Base-by-base conservation (phyloP, 176 grass and related monocot genomes). In the Hyparrhenia diplandra region DNA sequence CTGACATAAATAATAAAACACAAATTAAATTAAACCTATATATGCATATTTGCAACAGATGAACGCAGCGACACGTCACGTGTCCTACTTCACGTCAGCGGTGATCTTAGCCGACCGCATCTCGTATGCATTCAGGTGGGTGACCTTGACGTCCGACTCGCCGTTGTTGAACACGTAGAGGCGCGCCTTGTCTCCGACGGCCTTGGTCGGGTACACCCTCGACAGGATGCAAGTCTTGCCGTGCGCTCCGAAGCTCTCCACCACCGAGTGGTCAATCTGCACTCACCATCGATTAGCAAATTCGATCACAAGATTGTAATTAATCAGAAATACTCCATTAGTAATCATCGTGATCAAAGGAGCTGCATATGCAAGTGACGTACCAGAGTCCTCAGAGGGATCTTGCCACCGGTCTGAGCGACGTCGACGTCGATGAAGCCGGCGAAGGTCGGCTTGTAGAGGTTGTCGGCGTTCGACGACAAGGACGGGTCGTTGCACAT, bases 101-200 rank as follows among this genome's bases (percentile, higher is more conserved):
- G n/a, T n/a, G n/a, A n/a, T n/a, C n/a, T n/a, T n/a, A n/a, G n/a
- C n/a, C n/a, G n/a, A n/a, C n/a, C n/a, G n/a, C n/a, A n/a, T n/a
- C n/a, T n/a, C n/a, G n/a, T n/a, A n/a, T n/a, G n/a, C n/a, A n/a
- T n/a, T n/a, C n/a, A n/a, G n/a, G n/a, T n/a, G n/a, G n/a, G n/a
- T n/a, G n/a, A n/a, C n/a, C n/a, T n/a, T n/a, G 40, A 89, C 6
- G 42, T 84, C 66, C 0, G 80, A 85, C 29, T 67, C 65, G 25
- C 87, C 90, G 57, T 92, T 89, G 90, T 92, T 92, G 84, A 92
- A 89, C 24, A 92, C 77, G 39, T 81, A 92, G 25, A 92, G 49
- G 8, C 69, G 80, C 63, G 90, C 87, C 61, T 92, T 68, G 58
- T 80, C 66, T 10, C 87, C 84, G 11, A 87, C 36, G 14, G 87